Evolutionary conservation across 257 asterid genomes (phyloP), one percentile per base, ranked within the genome.

Genomic region (Solanum etuberosum): DNA sequence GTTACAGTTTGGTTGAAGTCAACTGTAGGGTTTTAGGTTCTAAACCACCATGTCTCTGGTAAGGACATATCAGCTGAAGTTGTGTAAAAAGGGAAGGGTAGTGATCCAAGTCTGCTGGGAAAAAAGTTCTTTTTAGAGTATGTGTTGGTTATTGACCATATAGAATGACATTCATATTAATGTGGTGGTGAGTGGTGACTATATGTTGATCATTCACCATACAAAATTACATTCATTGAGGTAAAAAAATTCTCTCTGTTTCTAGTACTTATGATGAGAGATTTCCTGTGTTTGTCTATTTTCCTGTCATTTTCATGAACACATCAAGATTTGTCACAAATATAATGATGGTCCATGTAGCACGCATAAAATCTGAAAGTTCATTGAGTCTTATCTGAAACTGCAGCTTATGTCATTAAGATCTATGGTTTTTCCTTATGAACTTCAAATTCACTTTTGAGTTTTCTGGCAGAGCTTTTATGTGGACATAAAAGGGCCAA

Each of bases 401-500:
- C 13, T 70, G 23, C 57, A 21, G 27, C 21, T 59, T 7, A 42
- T 16, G 31, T 51, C 43, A 27, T 83, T 76, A 23, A 27, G 86
- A 68, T 87, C 78, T 37, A 6, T 48, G 61, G 6, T 83, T 32
- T 54, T 57, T 71, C 43, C 38, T n/a, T 32, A 5, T 74, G 15
- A 34, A 31, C 83, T 86, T 57, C 65, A 34, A 31, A 83, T 80
- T 40, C 37, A 42, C 63, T 78, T 78, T 43, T 78, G 38, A 15
- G 38, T 71, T 77, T 68, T 76, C 74, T 38, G 83, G 74, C 95
- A 96, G 99, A 96, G 94, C 89, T 93, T 96, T 87, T 88, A 94
- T 80, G 95, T 96, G 94, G 99, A 96, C 92, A 92, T 96, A 88
- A 96, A 95, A 93, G 97, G 98, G 87, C 95, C 98, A 40, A 87